phyloP scores from a whole-genome alignment of 192 early-diverging fungal species.

The Coemansia sp. region DNA sequence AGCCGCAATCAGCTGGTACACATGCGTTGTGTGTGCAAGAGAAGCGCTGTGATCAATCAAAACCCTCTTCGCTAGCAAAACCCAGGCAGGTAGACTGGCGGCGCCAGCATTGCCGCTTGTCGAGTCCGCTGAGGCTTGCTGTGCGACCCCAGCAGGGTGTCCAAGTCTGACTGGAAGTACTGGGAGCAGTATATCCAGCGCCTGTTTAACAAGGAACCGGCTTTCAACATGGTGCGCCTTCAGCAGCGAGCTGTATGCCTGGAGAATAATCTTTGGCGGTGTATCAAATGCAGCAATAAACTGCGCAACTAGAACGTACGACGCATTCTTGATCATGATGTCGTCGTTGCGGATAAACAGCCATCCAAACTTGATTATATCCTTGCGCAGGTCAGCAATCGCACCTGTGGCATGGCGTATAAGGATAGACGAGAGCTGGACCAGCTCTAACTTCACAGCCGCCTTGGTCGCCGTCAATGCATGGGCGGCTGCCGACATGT shows the following conservation, averaged over 20 bases:
- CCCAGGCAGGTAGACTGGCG: conserved; percentile 73
- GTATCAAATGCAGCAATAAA: conserved; percentile 95
- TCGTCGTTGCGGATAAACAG: conserved; percentile 82
- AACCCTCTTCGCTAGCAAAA: conserved; percentile 80
- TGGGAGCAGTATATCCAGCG: conserved; percentile 89
- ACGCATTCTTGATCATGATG: conserved; percentile 90
- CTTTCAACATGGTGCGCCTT: conserved; percentile 88
- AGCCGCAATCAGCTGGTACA: conserved; percentile 88
- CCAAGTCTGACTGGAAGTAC: conserved; percentile 82
- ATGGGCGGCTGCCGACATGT: conserved; percentile 32
- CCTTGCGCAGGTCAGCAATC: conserved; percentile 76
- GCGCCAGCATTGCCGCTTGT: conserved; percentile 4
- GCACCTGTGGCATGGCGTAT: conserved; percentile 72
- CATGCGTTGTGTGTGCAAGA: conserved; percentile 81
- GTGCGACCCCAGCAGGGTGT: conserved; percentile 38
- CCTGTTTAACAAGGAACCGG: conserved; percentile 86
- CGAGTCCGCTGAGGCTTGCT: conserved; percentile 1
- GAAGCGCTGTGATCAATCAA: conserved; percentile 93
- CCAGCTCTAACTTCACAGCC: conserved; percentile 73
- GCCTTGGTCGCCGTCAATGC: conserved; percentile 46
- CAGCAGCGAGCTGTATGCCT: conserved; percentile 85
- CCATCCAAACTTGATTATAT: conserved; percentile 97
- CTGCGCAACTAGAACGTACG: conserved; percentile 88
- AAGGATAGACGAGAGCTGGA: conserved; percentile 89
- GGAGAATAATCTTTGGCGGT: conserved; percentile 80